These are phyloP conservation scores for Ormosia emarginata DNA, from an alignment of 306 rosid species.

Conservation along the genomic window DNA sequence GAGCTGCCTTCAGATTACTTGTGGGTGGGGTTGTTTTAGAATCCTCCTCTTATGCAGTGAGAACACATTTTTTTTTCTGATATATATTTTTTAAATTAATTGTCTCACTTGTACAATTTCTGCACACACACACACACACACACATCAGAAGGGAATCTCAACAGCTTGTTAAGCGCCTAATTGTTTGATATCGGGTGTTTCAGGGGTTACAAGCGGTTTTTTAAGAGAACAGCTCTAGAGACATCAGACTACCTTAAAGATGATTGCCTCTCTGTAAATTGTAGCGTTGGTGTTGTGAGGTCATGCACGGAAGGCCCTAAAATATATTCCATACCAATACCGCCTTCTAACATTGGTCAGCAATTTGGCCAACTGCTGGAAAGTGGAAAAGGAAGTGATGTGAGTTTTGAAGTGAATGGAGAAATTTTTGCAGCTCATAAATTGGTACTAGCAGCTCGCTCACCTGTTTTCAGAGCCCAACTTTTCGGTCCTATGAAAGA, in stretches of 20 bases:
- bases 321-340: conserved; percentile 60
- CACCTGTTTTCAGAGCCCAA: conserved; percentile 90
- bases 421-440: conserved; percentile 72
- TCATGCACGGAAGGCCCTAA: conserved; percentile 72
- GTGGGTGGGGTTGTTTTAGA: neutral
- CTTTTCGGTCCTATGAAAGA: conserved; percentile 92
- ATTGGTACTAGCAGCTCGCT: conserved; percentile 78
- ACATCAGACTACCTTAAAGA: conserved; percentile 79
- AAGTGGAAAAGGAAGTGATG: conserved; percentile 70
- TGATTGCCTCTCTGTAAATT: conserved; percentile 68
- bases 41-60: neutral
- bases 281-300: conserved; percentile 79
- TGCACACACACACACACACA: neutral
- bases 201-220: conserved; percentile 89
- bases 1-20: neutral
- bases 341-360: conserved; percentile 62
- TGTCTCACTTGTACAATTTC: neutral
- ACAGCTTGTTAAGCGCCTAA: neutral
- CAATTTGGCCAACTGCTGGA: conserved; percentile 68
- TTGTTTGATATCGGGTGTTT: conserved; percentile 24
- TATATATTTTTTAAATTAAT: neutral
- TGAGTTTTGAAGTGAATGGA: conserved; percentile 66
- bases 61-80: neutral
- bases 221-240: conserved; percentile 68
- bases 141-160: neutral